phyloP scores from a whole-genome alignment of 257 asterid genomes.

The Nicotiana otophora region DNA sequence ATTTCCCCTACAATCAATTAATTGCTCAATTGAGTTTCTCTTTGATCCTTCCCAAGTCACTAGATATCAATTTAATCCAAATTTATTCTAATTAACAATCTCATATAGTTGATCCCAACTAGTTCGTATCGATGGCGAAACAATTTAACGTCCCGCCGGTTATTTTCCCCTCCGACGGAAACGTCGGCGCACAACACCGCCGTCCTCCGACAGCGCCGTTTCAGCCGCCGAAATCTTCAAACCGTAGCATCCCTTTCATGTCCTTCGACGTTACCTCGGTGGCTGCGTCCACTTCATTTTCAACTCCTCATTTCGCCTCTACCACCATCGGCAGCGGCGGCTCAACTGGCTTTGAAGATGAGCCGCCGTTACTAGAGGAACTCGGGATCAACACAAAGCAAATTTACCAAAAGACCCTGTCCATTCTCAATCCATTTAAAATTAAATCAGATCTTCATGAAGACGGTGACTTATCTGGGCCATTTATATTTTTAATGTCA shows the following conservation, averaged over 20 bases:
- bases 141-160: constrained; percentile 73
- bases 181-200: constrained; percentile 39
- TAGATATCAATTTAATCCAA: no score
- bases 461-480: constrained; percentile 84
- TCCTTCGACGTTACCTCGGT: constrained; percentile 65
- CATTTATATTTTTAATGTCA: constrained; percentile 74
- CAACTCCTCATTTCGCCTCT: constrained; percentile 46
- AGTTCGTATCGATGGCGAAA: constrained; percentile 37
- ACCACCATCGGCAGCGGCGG: constrained; percentile 29
- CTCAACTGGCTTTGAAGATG: constrained; percentile 56
- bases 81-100: no score
- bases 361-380: constrained; percentile 84
- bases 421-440: constrained; percentile 63
- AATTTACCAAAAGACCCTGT: constrained; percentile 72
- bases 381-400: constrained; percentile 84
- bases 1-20: neutral
- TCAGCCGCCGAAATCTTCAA: constrained; percentile 50
- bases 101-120: no score
- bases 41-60: no score
- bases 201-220: constrained; percentile 63
- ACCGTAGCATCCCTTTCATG: constrained; percentile 57
- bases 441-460: constrained; percentile 65
- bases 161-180: constrained; percentile 52
- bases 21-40: no score
- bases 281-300: constrained; percentile 49